Evolutionary conservation across 192 early-diverging fungal species (phyloP), one percentile per base, ranked within the genome.

Genomic region (Linnemannia hyalina): DNA sequence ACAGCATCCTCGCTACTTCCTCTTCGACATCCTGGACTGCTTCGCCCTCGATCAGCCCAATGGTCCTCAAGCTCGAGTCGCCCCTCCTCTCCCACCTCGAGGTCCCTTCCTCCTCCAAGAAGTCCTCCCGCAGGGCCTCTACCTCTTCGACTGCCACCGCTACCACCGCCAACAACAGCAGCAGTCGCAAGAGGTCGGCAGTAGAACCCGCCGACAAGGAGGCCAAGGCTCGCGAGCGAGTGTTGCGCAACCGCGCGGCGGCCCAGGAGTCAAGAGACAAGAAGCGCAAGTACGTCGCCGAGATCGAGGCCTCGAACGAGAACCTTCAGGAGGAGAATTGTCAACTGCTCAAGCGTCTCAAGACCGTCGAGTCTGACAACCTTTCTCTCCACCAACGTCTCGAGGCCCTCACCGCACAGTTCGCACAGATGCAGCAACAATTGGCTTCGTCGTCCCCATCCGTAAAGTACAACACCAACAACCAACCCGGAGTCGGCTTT

Each of bases 221-320:
- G 40, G 80, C 84, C 52, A 86, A 86, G 72, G 84, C 76, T 22
- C 84, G 84, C 10, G 84, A 86, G 79, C 79, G 95, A 75, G 90
- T 94, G 22, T 78, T 95, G 47, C 90, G 93, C 38, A 95, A 95
- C 88, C 92, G 95, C 6, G 91, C 91, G 40, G 95, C 95, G 15
- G 95, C 95, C 41, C 95, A 95, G 82, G 93, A 94, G 46, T 95
- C 94, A n/a, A 91, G 95, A 73, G 93, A 95, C 80, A 95, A 94
- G 83, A 95, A 95, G 60, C 89, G 92, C 46, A 90, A 91, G 55
- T 95, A 95, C 82, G 82, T 95, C 40, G 73, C 90, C 47, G 91
- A 89, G n/a, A 82, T 94, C 38, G 91, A 95, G 81, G 75, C 83
- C 46, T 79, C 86, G 38, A 93, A 92, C 78, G 80, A 90, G 69